Evolutionary conservation across 2,329 filamentous ascomycete species (phyloP).

Genomic region (Leptographium galeiforme): DNA sequence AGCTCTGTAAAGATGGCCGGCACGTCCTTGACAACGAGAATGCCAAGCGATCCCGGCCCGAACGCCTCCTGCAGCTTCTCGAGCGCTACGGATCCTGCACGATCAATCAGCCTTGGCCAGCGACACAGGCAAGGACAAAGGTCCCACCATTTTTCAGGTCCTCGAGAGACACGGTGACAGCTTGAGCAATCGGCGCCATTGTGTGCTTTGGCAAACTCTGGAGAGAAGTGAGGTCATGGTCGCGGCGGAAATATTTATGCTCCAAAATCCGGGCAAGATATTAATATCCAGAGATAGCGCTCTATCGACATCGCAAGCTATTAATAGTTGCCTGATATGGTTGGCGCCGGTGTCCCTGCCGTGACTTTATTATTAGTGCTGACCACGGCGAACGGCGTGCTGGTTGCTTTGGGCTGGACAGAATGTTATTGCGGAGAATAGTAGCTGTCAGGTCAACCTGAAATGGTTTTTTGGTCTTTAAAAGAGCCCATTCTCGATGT

Average conservation of each 20-base stretch:
- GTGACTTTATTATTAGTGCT: too few species aligned
- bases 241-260: too few species aligned
- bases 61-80: slow-evolving; percentile 66
- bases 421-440: too few species aligned
- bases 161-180: slow-evolving; percentile 11
- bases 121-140: not conserved
- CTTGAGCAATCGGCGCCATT: slow-evolving; percentile 10
- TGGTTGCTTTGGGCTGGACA: too few species aligned
- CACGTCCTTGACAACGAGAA: slow-evolving; percentile 83
- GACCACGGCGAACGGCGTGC: too few species aligned
- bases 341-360: not conserved
- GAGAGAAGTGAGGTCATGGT: not conserved
- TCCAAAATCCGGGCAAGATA: not conserved
- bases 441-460: too few species aligned
- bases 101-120: not conserved
- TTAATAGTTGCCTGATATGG: not conserved
- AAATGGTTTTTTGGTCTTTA: too few species aligned
- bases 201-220: not conserved
- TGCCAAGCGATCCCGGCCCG: slow-evolving; percentile 78
- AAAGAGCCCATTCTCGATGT: not conserved
- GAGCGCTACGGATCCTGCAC: slow-evolving; percentile 51
- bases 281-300: not conserved
- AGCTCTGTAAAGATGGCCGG: slow-evolving; percentile 58
- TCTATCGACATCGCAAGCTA: not conserved
- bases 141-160: slow-evolving; percentile 9